phyloP scores from a whole-genome alignment of 2,329 filamentous ascomycete species.

The Cladosporium sp. region DNA sequence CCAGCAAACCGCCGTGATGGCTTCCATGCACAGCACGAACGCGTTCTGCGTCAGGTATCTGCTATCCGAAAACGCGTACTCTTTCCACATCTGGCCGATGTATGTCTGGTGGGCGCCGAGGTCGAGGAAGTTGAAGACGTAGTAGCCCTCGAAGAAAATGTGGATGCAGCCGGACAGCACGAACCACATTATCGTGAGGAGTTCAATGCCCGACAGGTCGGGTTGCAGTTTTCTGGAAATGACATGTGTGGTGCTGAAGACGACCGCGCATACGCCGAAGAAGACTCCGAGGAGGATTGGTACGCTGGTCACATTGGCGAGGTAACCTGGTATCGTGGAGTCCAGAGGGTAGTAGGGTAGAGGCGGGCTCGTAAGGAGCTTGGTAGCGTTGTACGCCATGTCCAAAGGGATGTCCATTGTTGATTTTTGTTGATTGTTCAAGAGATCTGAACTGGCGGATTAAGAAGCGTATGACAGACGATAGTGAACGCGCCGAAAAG shows the following conservation, averaged over 20 bases:
- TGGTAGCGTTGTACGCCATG: slow-evolving; percentile 1
- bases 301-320: slow-evolving; percentile 61
- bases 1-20: slow-evolving; percentile 69
- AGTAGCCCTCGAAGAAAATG: slow-evolving; percentile 81
- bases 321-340: slow-evolving; percentile 57
- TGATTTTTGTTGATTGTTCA: too few species aligned
- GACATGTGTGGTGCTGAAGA: slow-evolving; percentile 55
- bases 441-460: too few species aligned
- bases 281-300: slow-evolving; percentile 57
- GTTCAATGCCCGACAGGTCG: slow-evolving; percentile 50
- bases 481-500: too few species aligned
- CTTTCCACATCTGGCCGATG: slow-evolving; percentile 86
- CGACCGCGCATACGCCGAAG: slow-evolving; percentile 48
- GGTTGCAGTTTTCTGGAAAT: slow-evolving; percentile 52
- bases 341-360: slow-evolving; percentile 69
- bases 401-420: slow-evolving; percentile 7
- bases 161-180: slow-evolving; percentile 69
- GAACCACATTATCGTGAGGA: slow-evolving; percentile 67
- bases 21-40: slow-evolving; percentile 84
- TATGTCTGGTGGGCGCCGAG: slow-evolving; percentile 66
- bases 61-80: slow-evolving; percentile 83
- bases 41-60: slow-evolving; percentile 76
- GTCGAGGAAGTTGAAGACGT: slow-evolving; percentile 61
- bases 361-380: slow-evolving; percentile 3
- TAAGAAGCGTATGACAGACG: too few species aligned